Base-by-base conservation (phyloP, 345 rosid genomes). In the Arabidopsis suecica region DNA sequence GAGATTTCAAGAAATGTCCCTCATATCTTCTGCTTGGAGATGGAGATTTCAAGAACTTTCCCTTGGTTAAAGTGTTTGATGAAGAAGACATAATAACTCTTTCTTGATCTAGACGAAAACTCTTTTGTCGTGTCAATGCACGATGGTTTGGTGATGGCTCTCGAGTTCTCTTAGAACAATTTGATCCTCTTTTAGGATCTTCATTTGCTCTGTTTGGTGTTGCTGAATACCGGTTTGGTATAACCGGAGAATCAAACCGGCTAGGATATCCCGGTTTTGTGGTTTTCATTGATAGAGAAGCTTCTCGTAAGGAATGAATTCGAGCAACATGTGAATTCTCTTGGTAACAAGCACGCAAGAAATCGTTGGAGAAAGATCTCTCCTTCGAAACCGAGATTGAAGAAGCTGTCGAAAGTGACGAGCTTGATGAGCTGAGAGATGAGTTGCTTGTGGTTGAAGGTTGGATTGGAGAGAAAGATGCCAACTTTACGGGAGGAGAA, bases 301-400 rank as follows among this genome's bases (percentile, higher is more conserved):
- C 60, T 75, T 84, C 85, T 73, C 86, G 87, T 75, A 88, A 83
- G 1, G 91, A 90, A 73, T 79, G 83, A 73, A 88, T 83, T n/a
- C 83, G 85, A 66, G 81, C 68, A 18, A 88, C 69, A 42, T 91
- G 97, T 4, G 94, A 91, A 67, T 93, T 89, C 61, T 89, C 96
- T 83, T 85, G 86, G 22, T 85, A 72, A 71, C 97, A 91, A 5
- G 97, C 84, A 80, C 86, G 83, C 78, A 93, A 80, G 70, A 88
- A 91, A 77, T 91, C 96, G 18, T 89, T 89, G 40, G 97, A 89
- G 75, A 93, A 93, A 14, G 94, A 87, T 28, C 96, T 67, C 5
- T 88, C 96, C 58, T 85, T 93, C 0, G 86, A 80, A 76, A 60
- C 85, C 45, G 78, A 69, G 69, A 75, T 58, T 6, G 88, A 80